Base-by-base conservation (phyloP, 495 filamentous ascomycete species). In the Annulohypoxylon nitens region DNA sequence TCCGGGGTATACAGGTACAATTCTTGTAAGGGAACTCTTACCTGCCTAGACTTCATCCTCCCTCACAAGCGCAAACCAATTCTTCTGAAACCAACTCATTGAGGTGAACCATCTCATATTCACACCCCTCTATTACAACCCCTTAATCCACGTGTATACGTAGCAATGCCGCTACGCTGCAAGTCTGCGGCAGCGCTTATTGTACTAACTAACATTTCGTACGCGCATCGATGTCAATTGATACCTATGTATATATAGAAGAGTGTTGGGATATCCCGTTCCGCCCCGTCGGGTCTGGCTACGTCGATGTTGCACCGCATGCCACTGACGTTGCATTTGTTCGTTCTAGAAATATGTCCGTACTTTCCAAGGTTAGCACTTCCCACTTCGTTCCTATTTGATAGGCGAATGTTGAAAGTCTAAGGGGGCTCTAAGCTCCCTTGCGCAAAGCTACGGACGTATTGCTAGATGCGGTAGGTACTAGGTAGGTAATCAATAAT, bases 221-320 rank as follows among this genome's bases (percentile, higher is more conserved):
- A 18, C 5, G 16, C 10, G 7, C 8, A 0, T 9, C n/a, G 16
- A 47, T 6, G 18, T 20, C 16, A 20, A 9, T n/a, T 47, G 16
- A 9, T 47, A 10, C 36, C 26, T 30, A 30, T 30, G 5, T 30
- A 30, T 45, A n/a, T 45, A 45, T 45, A 45, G 11, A 45, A 25
- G 16, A 63, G 33, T n/a, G 41, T 37, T 51, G 26, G 61, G 61
- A 51, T 34, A 10, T 63, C n/a, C 16, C 11, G 36, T 61, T 47
- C 58, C 58, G 25, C n/a, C 39, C 37, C 37, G 20, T 45, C 25
- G 58, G 58, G 20, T 60, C 37, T 16, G n/a, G 16, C 33, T 33
- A 20, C 33, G 53, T 33, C 18, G 36, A 60, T 33, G 39, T 47
- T 16, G 39, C 58, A 61, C 39, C 37, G 39, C 58, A 61, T 61